These are phyloP conservation scores for Spiromastix sp. DNA, from an alignment of 2,329 filamentous ascomycete genomes.

Conservation along the genomic window DNA sequence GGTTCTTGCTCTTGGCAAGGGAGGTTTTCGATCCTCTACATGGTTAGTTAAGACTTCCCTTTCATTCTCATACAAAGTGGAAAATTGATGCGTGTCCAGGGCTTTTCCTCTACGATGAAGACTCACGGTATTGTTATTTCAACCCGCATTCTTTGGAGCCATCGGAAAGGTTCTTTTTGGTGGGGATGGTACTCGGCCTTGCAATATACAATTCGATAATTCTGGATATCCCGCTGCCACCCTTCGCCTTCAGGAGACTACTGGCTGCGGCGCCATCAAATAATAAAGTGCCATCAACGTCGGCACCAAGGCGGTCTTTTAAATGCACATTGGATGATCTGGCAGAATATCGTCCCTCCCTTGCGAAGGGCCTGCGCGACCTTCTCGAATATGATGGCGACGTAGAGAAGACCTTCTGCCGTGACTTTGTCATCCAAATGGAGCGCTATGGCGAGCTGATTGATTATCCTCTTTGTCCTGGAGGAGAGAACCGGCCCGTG, in stretches of 20 bases:
- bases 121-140: slow-evolving; percentile 86
- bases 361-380: slow-evolving; percentile 65
- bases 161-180: slow-evolving; percentile 82
- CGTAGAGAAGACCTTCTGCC: slow-evolving; percentile 67
- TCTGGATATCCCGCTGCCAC: slow-evolving; percentile 74
- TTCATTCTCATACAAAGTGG: neutral
- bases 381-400: slow-evolving; percentile 76
- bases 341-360: slow-evolving; percentile 65
- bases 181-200: slow-evolving; percentile 76
- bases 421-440: slow-evolving; percentile 68
- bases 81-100: slow-evolving; percentile 38
- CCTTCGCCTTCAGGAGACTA: slow-evolving; percentile 82
- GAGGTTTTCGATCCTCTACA: slow-evolving; percentile 88
- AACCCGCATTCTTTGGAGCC: slow-evolving; percentile 84
- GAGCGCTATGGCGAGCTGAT: slow-evolving; percentile 64
- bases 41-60: slow-evolving; percentile 45
- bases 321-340: slow-evolving; percentile 71
- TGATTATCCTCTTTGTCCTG: slow-evolving; percentile 60
- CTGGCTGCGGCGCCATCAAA: slow-evolving; percentile 63
- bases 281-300: slow-evolving; percentile 43
- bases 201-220: slow-evolving; percentile 95
- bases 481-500: slow-evolving; percentile 63
- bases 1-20: slow-evolving; percentile 79
- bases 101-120: slow-evolving; percentile 87
- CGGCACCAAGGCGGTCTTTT: slow-evolving; percentile 49